Evolutionary conservation across 2,329 filamentous ascomycete genomes (phyloP).

Genomic region (Byssoonygena ceratinophila): DNA sequence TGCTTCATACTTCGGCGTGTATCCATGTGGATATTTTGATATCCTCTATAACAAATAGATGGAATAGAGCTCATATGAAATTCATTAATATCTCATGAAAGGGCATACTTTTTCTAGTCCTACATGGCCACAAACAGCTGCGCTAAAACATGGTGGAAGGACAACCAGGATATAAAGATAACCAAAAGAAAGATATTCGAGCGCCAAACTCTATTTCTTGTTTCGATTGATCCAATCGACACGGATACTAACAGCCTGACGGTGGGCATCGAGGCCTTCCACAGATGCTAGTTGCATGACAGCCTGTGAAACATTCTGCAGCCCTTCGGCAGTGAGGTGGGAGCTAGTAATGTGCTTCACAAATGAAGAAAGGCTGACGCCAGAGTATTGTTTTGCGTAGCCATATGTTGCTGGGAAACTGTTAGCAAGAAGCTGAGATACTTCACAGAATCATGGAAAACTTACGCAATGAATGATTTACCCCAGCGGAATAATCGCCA

Average conservation of each 20-base stretch:
- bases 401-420: slow-evolving; percentile 70
- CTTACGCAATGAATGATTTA: slow-evolving; percentile 95
- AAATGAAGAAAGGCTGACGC: slow-evolving; percentile 91
- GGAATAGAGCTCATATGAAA: not conserved
- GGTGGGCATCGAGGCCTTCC: slow-evolving; percentile 88
- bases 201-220: not conserved
- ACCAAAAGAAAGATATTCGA: not conserved
- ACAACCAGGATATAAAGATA: too few relatives aligned
- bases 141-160: not conserved
- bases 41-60: not conserved
- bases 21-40: not conserved
- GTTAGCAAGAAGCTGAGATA: slow-evolving; percentile 18
- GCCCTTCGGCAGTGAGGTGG: slow-evolving; percentile 72
- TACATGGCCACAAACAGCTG: not conserved
- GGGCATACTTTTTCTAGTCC: not conserved
- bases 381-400: slow-evolving; percentile 96
- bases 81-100: not conserved
- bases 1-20: not conserved
- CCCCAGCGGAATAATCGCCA: slow-evolving; percentile 93
- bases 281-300: slow-evolving; percentile 94
- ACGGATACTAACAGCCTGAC: slow-evolving; percentile 58
- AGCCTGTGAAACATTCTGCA: slow-evolving; percentile 72
- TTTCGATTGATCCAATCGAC: slow-evolving; percentile 15
- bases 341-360: slow-evolving; percentile 97
- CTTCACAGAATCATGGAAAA: slow-evolving; percentile 22